Evolutionary conservation across 805 yeast species (phyloP), one percentile per base, ranked within the genome.

Genomic region (Myxozyma vanderwaltii): DNA sequence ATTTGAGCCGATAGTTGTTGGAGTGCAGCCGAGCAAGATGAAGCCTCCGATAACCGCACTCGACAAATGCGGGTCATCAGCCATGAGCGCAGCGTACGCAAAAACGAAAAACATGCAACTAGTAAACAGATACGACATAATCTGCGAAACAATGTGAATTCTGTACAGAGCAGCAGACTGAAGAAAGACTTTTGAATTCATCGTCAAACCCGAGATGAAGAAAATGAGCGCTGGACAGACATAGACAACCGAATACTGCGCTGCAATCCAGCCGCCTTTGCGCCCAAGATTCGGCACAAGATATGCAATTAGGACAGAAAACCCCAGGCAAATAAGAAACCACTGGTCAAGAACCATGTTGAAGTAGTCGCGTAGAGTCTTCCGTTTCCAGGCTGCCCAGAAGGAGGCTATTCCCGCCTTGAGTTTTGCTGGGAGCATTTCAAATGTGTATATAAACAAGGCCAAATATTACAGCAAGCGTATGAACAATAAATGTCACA

Each of bases 1-100:
- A 70, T 91, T 91, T 1, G 96, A 89, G 0, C 91, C 83, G n/a
- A 91, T 95, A 0, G 97, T 91, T 4, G 97, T 91, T 27, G 97
- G 97, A 71, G 94, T 88, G 7, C 91, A 82, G 26, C 88, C 88
- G 1, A 96, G 87, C 36, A 89, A 86, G 13, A 91, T 82, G 59
- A 90, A 72, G 0, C 97, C 97, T 10, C 86, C 88, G 21, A 91
- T 75, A 65, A 89, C 79, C 88, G 92, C 88, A 31, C 80, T 78
- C 66, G 85, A 86, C 29, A 90, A 86, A n/a, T 75, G 70, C 1
- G 75, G 71, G 68, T 88, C 79, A 59, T 81, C 63, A 0, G 94
- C 82, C 2, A 76, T 76, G 63, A 79, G 79, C 24, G 89, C 84
- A 0, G 87, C 96, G 56, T 80, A 74, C 43, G 85, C 85, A 51